Evolutionary conservation across 768 basidiomycete genomes (phyloP).

Genomic region (Mycena venus): DNA sequence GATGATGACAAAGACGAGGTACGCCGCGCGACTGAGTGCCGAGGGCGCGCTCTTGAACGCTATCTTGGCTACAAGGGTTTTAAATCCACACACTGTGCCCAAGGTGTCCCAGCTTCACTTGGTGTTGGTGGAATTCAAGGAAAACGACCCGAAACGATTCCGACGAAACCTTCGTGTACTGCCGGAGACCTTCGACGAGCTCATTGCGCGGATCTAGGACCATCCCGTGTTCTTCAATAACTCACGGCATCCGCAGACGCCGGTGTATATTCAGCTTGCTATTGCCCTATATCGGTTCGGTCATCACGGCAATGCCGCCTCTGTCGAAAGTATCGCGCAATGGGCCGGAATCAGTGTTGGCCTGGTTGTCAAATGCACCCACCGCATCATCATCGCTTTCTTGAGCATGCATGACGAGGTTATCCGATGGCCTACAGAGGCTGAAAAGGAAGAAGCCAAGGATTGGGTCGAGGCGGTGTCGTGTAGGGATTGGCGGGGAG

Average conservation of each 20-base stretch:
- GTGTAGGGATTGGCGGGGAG: conserved; percentile 39
- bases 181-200: conserved; percentile 15
- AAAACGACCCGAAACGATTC: conserved; percentile 8
- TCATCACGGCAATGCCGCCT: conserved; percentile 46
- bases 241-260: background rate
- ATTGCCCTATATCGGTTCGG: conserved; percentile 31
- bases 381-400: conserved; percentile 35
- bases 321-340: conserved; percentile 37
- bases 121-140: conserved; percentile 14
- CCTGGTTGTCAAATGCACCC: conserved; percentile 36
- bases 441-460: conserved; percentile 35
- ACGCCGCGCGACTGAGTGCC: background rate
- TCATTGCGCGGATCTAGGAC: background rate
- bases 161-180: conserved; percentile 3
- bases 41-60: background rate
- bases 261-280: background rate
- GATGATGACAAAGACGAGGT: conserved; percentile 8
- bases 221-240: conserved; percentile 9
- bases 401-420: too few species aligned
- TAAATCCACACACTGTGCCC: conserved; percentile 1
- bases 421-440: conserved; percentile 14
- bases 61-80: background rate
- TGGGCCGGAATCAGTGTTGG: conserved; percentile 32
- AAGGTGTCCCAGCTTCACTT: conserved; percentile 14
- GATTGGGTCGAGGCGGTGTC: conserved; percentile 2